Base-by-base conservation (phyloP, 2,329 filamentous ascomycete species). In the Graphilbum sp. region DNA sequence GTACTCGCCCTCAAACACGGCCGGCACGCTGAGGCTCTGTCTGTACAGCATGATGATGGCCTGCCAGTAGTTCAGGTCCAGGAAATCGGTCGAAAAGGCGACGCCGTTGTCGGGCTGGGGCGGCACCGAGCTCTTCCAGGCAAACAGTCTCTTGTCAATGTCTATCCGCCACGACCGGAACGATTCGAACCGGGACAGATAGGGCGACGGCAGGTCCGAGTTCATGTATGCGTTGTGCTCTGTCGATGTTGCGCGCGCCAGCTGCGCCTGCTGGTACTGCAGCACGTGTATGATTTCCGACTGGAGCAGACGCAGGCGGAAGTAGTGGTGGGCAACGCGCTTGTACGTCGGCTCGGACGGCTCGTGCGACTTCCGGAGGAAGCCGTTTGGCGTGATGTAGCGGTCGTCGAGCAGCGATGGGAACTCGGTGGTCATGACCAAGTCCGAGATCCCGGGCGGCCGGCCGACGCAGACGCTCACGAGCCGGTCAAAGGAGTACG, bases 1-100 rank as follows among this genome's bases (percentile, higher is more conserved):
- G 47, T 76, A 75, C 57, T 95, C 88, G 38, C 76, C 76, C 38
- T 87, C 84, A 41, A 96, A 75, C 51, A 86, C 75, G 31, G 80
- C 74, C 1, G 88, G 88, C 16, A 94, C 83, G 35, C 83, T 80
- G 43, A 94, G 59, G 55, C 86, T 90, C 56, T 94, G 88, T 39
- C 88, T 70, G 55, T 96, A 96, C 17, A 96, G 70, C 79, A 95
- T 86, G 47, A 95, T 92, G 43, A 96, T 77, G 4, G 86, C 85
- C 55, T 95, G 88, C 87, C 88, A 96, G 58, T 96, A 96, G 56
- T 96, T 96, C 43, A 96, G 67, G 50, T 95, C 85, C 5, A 95
- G 60, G 50, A 96, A 94, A 40, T 94, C 80, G 2, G 83, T 76
- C 1, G 82, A 86, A 54, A 96, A 96, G 4, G 75, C 75, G 3